Base-by-base conservation (phyloP, 306 rosid genomes). In the Glycine tomentella region DNA sequence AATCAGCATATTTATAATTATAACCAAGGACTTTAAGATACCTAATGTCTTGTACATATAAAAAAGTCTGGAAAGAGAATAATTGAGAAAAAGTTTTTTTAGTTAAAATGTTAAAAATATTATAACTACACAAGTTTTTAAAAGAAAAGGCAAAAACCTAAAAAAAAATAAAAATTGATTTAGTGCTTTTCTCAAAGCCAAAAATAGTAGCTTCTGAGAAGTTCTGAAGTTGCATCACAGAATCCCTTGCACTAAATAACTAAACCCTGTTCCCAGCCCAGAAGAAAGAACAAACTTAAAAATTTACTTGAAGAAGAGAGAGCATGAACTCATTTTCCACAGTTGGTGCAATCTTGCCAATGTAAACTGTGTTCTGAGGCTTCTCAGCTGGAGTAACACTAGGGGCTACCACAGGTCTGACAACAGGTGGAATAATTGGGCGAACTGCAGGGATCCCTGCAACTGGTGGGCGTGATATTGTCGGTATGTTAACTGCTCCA, bases 261-360 rank as follows among this genome's bases (percentile, higher is more conserved):
- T 55, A n/a, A 63, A 71, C 55, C 56, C 42, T 45, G 45, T 38
- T 42, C 59, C 33, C 75, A 36, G 51, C 59, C 73, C 7, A 33
- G 16, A 69, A 38, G 46, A 67, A 66, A 62, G 59, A 74, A 13
- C 75, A 68, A 67, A 78, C 69, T 74, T 50, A 57, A 59, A 44
- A 73, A 78, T 75, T 80, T 80, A 93, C 99, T 95, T 93, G 90
- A 80, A 96, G 97, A 61, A 96, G 90, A 59, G 92, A 80, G 25
- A 90, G 89, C 89, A 96, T 88, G 72, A 93, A 96, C 80, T 96
- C 95, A 83, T 96, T 92, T 80, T 93, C 97, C 87, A 96, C 98
- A 7, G 98, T 86, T 62, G 97, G 84, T 65, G 99, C 90, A 75
- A 96, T 96, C 89, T 90, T 94, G 84, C 99, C 97, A 78, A 96